A percentile compares a stretch with the other conserved stretches of the same genome.
Conservation (phyloP, 192 early-diverging fungal genomes). For the Diversispora eburnea region DNA sequence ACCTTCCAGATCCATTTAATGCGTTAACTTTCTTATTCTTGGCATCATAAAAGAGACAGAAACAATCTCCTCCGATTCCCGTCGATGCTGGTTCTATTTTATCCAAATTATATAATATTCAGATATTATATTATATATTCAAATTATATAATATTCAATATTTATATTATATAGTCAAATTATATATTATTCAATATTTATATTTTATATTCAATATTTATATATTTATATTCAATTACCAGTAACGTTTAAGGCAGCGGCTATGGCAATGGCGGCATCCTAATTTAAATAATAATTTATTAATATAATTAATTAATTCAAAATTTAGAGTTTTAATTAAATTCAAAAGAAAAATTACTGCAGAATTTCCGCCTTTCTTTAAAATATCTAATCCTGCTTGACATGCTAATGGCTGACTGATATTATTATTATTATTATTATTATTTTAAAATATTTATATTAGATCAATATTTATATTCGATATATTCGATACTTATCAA, state of each 20-base stretch:
- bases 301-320: background rate
- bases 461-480: too few relatives aligned
- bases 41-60: slow-evolving; percentile 73
- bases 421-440: background rate
- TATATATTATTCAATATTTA: background rate
- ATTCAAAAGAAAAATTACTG: slow-evolving; percentile 38
- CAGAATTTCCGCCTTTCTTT: slow-evolving; percentile 70
- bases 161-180: background rate
- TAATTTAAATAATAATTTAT: slow-evolving; percentile 13
- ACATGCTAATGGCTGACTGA: slow-evolving; percentile 67
- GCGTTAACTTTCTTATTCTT: slow-evolving; percentile 50
- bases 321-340: background rate
- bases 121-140: slow-evolving; percentile 26
- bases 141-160: background rate
- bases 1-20: slow-evolving; percentile 63
- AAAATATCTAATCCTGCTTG: slow-evolving; percentile 63
- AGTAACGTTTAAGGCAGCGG: slow-evolving; percentile 66
- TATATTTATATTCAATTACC: slow-evolving; percentile 33
- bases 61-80: slow-evolving; percentile 78
- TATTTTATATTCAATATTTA: background rate
- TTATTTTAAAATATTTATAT: too few relatives aligned
- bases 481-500: background rate
- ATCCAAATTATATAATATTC: slow-evolving; percentile 45
- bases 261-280: slow-evolving; percentile 65
- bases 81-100: slow-evolving; percentile 65